Evolutionary conservation across 345 rosid species (phyloP).

Genomic region (Rhodamnia rubescens): DNA sequence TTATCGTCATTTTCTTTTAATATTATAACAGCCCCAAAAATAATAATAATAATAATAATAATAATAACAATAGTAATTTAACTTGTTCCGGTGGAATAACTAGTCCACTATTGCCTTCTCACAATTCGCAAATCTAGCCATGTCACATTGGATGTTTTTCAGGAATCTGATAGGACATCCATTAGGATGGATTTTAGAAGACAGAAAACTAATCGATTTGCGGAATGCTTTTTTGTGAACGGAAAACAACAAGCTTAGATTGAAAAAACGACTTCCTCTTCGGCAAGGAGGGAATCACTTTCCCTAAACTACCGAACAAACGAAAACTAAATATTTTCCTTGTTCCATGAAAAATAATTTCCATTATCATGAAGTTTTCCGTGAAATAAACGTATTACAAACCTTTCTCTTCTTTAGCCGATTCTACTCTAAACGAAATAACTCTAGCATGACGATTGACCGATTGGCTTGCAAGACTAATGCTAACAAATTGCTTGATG

Average conservation of each 20-base stretch:
- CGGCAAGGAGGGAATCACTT: background rate
- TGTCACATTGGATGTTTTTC: background rate
- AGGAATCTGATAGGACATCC: background rate
- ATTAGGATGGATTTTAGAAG: background rate
- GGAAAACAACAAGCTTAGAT: background rate
- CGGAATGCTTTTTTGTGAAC: background rate
- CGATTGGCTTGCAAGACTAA: background rate
- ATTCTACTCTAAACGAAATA: background rate
- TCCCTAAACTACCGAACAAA: background rate
- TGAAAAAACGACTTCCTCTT: accelerated
- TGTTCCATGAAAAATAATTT: background rate
- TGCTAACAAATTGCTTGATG: background rate
- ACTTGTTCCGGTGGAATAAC: background rate
- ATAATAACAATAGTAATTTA: too few relatives aligned
- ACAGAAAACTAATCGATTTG: background rate
- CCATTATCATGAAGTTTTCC: background rate
- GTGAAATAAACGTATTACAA: accelerated
- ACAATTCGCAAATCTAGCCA: background rate
- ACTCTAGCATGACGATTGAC: background rate
- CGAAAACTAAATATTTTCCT: background rate
- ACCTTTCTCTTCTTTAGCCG: background rate
- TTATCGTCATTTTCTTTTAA: too few relatives aligned
- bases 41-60: too few relatives aligned
- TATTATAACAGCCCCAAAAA: too few relatives aligned
- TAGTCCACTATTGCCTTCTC: background rate